Base-by-base conservation (phyloP, 805 yeast genomes). In the Yamadazyma laniorum region DNA sequence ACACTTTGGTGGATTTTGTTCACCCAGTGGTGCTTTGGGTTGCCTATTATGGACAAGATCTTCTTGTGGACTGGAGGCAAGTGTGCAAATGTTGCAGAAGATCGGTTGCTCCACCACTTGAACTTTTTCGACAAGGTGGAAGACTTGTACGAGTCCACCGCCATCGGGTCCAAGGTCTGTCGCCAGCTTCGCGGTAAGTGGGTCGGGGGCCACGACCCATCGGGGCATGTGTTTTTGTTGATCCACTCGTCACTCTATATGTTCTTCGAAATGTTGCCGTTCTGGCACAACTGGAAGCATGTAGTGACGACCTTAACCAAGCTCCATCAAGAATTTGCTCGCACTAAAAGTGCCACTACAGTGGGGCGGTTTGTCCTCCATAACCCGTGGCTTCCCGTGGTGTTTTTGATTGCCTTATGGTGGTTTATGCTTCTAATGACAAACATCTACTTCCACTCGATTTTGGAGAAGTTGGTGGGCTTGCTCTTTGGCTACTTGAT, bases 141-240 rank as follows among this genome's bases (percentile, higher is more conserved):
- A 9, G 37, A 32, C 8, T 15, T 30, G 9, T 45, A 34, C 18
- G 49, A 45, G 29, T 34, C 43, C 2, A 43, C 19, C 6, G 9
- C 9, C 3, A 50, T 68, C 8, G 49, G 65, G 5, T 67, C 72
- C 7, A 55, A 54, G 35, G 47, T 51, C 13, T 69, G 74, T 51
- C 52, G 69, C 16, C 46, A 47, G 28, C 42, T 65, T 75, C 93
- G 56, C 60, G 93, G 56, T 35, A 55, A 43, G 19, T 75, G 52
- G 88, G 80, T 35, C 83, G 98, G 96, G 0, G 99, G 99, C 0
- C 96, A 88, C 55, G 99, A 93, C 63, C 96, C 98, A 4, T 82
- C 91, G 44, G 99, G 99, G 0, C 99, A 93, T 56, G 82, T 87
- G 1, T 93, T 90, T 51, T 58, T 93, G 29, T 64, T 91, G 31